Evolutionary conservation across 768 basidiomycete species (phyloP).

Genomic region (Mycena kentingensis): DNA sequence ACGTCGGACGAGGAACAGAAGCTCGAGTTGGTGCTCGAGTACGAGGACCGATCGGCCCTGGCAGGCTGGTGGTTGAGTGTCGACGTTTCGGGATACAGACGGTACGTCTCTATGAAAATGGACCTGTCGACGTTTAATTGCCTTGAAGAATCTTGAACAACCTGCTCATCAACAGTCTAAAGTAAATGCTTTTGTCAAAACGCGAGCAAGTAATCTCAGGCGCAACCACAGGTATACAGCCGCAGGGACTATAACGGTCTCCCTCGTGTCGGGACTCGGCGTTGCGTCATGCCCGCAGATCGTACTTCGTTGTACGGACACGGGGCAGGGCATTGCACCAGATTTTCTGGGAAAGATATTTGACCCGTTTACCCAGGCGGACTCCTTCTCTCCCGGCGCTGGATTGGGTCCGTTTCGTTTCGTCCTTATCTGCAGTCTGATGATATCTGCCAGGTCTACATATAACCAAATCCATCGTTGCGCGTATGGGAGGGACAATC

Average conservation of each 20-base stretch:
- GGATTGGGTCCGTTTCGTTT: slow-evolving; percentile 3
- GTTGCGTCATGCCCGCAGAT: neutral
- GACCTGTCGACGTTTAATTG: neutral
- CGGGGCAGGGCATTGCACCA: slow-evolving; percentile 10
- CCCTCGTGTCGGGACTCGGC: slow-evolving; percentile 2
- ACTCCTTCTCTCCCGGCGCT: slow-evolving; percentile 14
- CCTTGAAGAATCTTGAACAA: slow-evolving; percentile 10
- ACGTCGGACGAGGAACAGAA: neutral
- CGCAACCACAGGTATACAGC: slow-evolving; percentile 1
- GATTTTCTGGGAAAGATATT: slow-evolving; percentile 8
- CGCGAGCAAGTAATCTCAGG: neutral
- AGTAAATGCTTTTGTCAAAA: slow-evolving; percentile 1
- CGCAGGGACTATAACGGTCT: slow-evolving; percentile 5
- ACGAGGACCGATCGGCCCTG: slow-evolving; percentile 8
- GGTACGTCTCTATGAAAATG: neutral
- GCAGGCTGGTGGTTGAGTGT: slow-evolving; percentile 9
- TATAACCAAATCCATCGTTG: slow-evolving; percentile 12
- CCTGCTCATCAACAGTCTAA: slow-evolving; percentile 12
- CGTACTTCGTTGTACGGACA: slow-evolving; percentile 7
- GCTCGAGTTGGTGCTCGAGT: slow-evolving; percentile 8
- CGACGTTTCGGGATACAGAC: slow-evolving; percentile 7
- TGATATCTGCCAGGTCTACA: slow-evolving; percentile 3
- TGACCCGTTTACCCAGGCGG: slow-evolving; percentile 16
- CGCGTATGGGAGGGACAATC: slow-evolving; percentile 12
- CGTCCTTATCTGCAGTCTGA: neutral